Evolutionary conservation across 2,329 filamentous ascomycete genomes (phyloP), one percentile per base, ranked within the genome.

Genomic region (Metarhizium anisopliae): DNA sequence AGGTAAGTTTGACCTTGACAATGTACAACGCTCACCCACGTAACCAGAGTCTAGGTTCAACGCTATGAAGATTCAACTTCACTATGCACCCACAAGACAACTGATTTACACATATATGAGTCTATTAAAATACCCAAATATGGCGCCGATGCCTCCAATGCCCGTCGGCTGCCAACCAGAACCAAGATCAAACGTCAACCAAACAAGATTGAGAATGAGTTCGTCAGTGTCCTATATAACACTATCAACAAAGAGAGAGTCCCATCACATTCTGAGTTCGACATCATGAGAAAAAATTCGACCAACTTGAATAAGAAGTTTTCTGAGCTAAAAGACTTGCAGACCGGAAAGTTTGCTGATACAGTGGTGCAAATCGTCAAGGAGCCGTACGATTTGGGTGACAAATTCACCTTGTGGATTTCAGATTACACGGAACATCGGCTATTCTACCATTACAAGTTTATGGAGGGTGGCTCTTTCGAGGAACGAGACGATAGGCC

Each of bases 391-490:
- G 70, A 75, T 35, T 20, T 62, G 6, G 65, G 66, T 25, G 76
- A 79, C 30, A 79, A 71, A 56, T 70, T 81, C 13, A 81, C 83
- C 5, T 60, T 96, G 0, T 91, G 91, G 74, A 73, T 95, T 18
- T 87, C 89, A 0, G 92, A 96, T 69, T 96, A 92, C 68, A 95
- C 90, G 0, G 72, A 81, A 52, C 90, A 96, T 63, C 64, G 75
- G 0, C 58, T 64, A 1, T 84, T 96, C 56, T 85, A 78, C 60
- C 70, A 83, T 40, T 83, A 62, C 55, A 60, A 57, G 42, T 69
- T 66, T 51, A 63, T 64, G 11, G 69, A 63, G 57, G 65, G 66
- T 29, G 63, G 59, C 20, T 59, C 68, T 2, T 61, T 67, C 1
- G 67, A 67, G 6, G 61, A 67, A 5, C 70, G 69, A 45, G 77